phyloP scores from a whole-genome alignment of 148 eudicot species.

The Talinum fruticosum region DNA sequence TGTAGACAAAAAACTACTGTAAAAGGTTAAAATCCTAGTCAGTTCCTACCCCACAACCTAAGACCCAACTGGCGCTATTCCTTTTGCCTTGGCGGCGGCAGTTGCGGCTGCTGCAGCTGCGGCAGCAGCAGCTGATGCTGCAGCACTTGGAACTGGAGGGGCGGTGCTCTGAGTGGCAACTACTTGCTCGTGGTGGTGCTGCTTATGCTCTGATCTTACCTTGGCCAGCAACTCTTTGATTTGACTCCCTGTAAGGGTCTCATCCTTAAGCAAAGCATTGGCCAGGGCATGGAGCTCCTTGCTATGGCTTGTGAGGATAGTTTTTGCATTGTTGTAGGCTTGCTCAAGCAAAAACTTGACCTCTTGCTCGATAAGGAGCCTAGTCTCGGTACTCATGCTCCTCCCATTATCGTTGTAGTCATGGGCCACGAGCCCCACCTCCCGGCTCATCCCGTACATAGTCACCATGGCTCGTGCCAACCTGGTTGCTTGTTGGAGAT shows the following conservation, averaged over 20 bases:
- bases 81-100: slow-evolving; percentile 78
- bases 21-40: neutral
- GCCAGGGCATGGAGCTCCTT: slow-evolving; percentile 90
- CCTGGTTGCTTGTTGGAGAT: slow-evolving; percentile 78
- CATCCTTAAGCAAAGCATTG: slow-evolving; percentile 70
- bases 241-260: slow-evolving; percentile 76
- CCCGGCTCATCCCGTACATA: slow-evolving; percentile 83
- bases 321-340: slow-evolving; percentile 83
- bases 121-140: slow-evolving; percentile 63
- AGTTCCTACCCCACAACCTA: slow-evolving; percentile 19
- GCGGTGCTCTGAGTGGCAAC: slow-evolving; percentile 32
- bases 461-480: slow-evolving; percentile 93
- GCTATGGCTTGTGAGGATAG: slow-evolving; percentile 59
- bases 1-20: neutral
- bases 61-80: slow-evolving; percentile 77
- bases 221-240: slow-evolving; percentile 65
- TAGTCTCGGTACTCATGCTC: slow-evolving; percentile 96
- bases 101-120: slow-evolving; percentile 58
- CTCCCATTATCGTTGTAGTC: slow-evolving; percentile 85
- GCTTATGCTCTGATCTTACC: slow-evolving; percentile 43
- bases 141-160: slow-evolving; percentile 58
- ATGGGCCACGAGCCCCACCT: slow-evolving; percentile 84
- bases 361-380: slow-evolving; percentile 89
- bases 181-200: slow-evolving; percentile 27
- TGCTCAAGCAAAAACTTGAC: slow-evolving; percentile 58